Evolutionary conservation across 1,139 yeast genomes (phyloP).

Genomic region (Sugiyamaella grinbergsii): DNA sequence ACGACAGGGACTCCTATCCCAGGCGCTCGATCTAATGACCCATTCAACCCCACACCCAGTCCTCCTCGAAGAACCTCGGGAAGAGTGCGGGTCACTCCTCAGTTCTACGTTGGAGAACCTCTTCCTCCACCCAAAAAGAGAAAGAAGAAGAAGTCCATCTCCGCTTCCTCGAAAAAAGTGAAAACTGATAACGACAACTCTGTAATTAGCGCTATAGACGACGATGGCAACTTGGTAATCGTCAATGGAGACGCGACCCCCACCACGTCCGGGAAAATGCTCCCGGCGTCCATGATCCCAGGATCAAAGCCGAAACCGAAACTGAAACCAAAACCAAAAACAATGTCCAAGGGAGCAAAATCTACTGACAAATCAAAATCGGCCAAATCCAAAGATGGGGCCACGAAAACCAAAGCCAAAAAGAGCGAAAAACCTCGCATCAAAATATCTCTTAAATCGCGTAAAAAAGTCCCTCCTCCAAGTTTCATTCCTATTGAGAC

Average conservation of each 20-base stretch:
- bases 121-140: constrained; percentile 23
- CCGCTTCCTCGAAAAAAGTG: not conserved
- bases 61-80: constrained; percentile 28
- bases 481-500: constrained; percentile 29
- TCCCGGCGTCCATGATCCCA: constrained; percentile 15
- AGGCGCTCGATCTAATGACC: constrained; percentile 16
- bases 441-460: constrained; percentile 22
- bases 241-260: constrained; percentile 12
- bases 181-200: not conserved
- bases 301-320: constrained; percentile 2
- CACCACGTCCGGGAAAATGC: constrained; percentile 8
- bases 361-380: not conserved
- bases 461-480: constrained; percentile 33
- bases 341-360: not conserved
- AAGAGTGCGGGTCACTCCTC: constrained; percentile 31
- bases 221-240: constrained; percentile 3
- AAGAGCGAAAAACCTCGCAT: constrained; percentile 8
- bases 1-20: not conserved
- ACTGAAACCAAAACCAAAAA: constrained; percentile 12
- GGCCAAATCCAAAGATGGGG: not conserved
- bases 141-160: constrained; percentile 19
- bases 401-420: constrained; percentile 5
- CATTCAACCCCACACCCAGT: constrained; percentile 17
- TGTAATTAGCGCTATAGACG: not conserved
- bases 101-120: constrained; percentile 31